phyloP scores from a whole-genome alignment of 2,329 filamentous ascomycete genomes.

The Aspergillus hortae region DNA sequence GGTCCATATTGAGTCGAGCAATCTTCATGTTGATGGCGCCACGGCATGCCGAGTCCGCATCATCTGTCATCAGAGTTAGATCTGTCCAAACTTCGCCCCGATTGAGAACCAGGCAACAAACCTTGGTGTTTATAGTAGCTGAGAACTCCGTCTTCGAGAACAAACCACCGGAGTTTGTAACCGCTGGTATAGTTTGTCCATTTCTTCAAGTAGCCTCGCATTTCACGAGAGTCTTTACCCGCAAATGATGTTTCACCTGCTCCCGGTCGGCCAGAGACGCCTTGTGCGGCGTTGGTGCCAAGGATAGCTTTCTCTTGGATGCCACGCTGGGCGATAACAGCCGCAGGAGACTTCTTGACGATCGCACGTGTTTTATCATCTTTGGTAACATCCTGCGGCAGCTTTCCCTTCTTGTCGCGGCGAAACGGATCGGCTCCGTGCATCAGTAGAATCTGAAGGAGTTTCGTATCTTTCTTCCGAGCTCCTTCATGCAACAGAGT shows the following conservation, averaged over 20 bases:
- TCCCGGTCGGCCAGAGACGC: constrained; percentile 48
- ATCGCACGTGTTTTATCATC: constrained; percentile 86
- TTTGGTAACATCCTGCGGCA: constrained; percentile 94
- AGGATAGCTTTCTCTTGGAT: constrained; percentile 97
- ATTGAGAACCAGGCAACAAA: constrained; percentile 21
- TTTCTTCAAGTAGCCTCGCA: constrained; percentile 98
- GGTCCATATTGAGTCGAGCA: constrained; percentile 88
- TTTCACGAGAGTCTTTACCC: constrained; percentile 85
- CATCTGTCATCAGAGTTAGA: constrained; percentile 52
- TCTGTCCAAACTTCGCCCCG: not conserved
- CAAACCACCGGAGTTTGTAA: constrained; percentile 96
- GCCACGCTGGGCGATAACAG: constrained; percentile 86
- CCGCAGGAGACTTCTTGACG: constrained; percentile 89
- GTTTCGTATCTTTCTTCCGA: constrained; percentile 75
- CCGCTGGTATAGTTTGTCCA: constrained; percentile 99
- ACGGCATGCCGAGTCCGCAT: constrained; percentile 90
- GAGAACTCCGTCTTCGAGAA: constrained; percentile 91
- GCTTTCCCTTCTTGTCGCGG: constrained; percentile 88
- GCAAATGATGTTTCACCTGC: constrained; percentile 55
- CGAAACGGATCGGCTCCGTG: constrained; percentile 96
- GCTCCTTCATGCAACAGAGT: constrained; percentile 92
- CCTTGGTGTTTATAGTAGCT: constrained; percentile 98
- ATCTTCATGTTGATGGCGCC: constrained; percentile 99
- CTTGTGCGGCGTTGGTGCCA: constrained; percentile 62
- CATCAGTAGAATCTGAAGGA: constrained; percentile 85